These are phyloP conservation scores for Roridomyces roridus DNA, from an alignment of 768 basidiomycete genomes.

Conservation along the genomic window DNA sequence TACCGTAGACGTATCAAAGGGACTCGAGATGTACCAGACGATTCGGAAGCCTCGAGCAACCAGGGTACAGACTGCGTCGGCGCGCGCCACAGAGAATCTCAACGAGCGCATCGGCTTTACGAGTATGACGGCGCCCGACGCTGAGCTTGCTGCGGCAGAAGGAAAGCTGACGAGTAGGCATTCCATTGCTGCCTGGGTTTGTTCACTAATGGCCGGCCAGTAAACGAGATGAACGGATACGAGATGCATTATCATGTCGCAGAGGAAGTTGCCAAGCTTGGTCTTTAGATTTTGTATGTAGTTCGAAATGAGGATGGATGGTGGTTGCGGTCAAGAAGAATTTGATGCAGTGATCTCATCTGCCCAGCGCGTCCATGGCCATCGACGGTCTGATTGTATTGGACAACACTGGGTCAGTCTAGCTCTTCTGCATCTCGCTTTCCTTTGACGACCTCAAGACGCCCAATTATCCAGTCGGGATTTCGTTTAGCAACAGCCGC, in stretches of 20 bases:
- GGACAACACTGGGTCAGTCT: constrained; percentile 72
- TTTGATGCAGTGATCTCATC: background rate
- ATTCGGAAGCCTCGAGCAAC: constrained; percentile 38
- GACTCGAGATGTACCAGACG: constrained; percentile 33
- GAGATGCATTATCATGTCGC: constrained; percentile 35
- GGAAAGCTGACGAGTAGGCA: constrained; percentile 35
- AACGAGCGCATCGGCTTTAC: constrained; percentile 41
- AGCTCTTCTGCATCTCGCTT: constrained; percentile 10
- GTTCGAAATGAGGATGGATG: no score
- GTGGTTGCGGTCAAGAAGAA: background rate
- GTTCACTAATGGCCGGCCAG: constrained; percentile 10
- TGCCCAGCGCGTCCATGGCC: constrained; percentile 53
- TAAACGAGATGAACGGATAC: constrained; percentile 40
- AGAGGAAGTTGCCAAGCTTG: constrained; percentile 6
- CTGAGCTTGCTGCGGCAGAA: constrained; percentile 31
- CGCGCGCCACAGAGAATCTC: constrained; percentile 36
- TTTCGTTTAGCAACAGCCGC: constrained; percentile 80
- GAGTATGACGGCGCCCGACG: constrained; percentile 33
- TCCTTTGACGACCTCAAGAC: constrained; percentile 42
- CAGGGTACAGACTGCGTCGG: constrained; percentile 34
- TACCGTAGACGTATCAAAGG: constrained; percentile 29
- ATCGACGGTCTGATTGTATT: constrained; percentile 85
- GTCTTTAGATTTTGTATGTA: no score
- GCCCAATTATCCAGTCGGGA: constrained; percentile 88
- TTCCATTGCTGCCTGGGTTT: background rate